phyloP scores from a whole-genome alignment of 2,329 filamentous ascomycete genomes.

The Neofusicoccum parvum region DNA sequence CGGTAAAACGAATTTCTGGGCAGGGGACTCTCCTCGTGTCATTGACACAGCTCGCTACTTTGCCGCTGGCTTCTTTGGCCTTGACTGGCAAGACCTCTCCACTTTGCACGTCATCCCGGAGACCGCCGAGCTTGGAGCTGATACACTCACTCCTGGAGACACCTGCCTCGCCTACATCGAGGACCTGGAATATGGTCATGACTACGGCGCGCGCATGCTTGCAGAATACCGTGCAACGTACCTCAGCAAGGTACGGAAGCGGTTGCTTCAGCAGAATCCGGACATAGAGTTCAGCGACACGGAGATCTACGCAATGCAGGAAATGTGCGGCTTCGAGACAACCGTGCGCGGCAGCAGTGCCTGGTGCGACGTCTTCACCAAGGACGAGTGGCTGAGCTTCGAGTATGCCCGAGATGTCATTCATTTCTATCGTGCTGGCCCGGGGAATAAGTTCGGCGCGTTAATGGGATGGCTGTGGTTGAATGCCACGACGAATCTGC shows the following conservation, averaged over 20 bases:
- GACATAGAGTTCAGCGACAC: conserved; percentile 46
- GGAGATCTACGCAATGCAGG: conserved; percentile 62
- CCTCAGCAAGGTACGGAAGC: conserved; percentile 47
- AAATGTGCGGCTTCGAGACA: conserved; percentile 63
- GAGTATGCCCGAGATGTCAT: conserved; percentile 62
- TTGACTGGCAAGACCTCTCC: conserved; percentile 47
- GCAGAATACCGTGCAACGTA: conserved; percentile 52
- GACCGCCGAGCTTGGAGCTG: conserved; percentile 49
- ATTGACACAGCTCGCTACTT: conserved; percentile 61
- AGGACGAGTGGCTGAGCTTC: conserved; percentile 56
- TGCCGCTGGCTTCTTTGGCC: conserved; percentile 57
- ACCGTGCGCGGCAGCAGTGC: conserved; percentile 55
- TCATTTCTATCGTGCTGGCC: conserved; percentile 62
- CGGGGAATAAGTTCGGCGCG: conserved; percentile 56
- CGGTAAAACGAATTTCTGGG: conserved; percentile 52
- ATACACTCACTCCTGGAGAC: conserved; percentile 60
- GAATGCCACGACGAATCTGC: conserved; percentile 56
- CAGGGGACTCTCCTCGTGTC: conserved; percentile 56
- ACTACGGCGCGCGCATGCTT: conserved; percentile 53
- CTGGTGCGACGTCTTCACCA: conserved; percentile 60
- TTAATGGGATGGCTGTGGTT: conserved; percentile 62
- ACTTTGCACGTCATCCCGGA: conserved; percentile 58
- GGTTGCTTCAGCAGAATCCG: conserved; percentile 48
- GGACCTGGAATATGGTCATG: conserved; percentile 48
- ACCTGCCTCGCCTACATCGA: conserved; percentile 46